Base-by-base conservation (phyloP, 2,329 filamentous ascomycete species). In the Coniella lustricola region DNA sequence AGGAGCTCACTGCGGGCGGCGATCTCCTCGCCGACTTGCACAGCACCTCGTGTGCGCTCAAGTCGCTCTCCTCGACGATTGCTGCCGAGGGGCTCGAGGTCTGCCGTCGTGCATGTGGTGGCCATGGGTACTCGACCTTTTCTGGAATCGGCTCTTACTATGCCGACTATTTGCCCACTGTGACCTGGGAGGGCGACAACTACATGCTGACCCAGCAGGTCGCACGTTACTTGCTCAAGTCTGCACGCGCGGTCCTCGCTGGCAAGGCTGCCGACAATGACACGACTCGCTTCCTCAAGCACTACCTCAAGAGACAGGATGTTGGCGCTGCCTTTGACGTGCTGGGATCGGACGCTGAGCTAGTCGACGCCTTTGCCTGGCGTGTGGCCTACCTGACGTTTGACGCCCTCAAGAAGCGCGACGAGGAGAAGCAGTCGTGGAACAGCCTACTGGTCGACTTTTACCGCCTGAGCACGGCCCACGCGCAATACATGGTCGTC, bases 131-230 rank as follows among this genome's bases (percentile, higher is more conserved):
- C 70, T 82, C 76, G 47, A 80, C 75, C 59, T 87, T 88, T 68
- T 81, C 80, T 47, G 86, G 86, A n/a, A 87, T 90, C 56, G 85
- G 84, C 1, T 69, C 76, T 16, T 86, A 79, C 76, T 90, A 88
- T 58, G 75, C 84, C 22, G 85, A 90, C 63, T 88, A 89, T 61
- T 72, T 89, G 1, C 84, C 86, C n/a, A 69, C 66, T 3, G 68
- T 72, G 3, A 87, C 84, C 9, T 87, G 82, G 81, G 85, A 89
- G 62, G 85, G 85, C 38, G 85, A 88, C 68, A 88, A 87, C 71
- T 89, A 86, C 70, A 88, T 90, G 85, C 71, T 90, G 51, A 87
- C 84, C 9, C 85, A 90, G 64, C 85, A 90, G 67, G 85, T 89
- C 3, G 82, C 83, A 3, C 77, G 84, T 50, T 89, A 89, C 59